phyloP scores from a whole-genome alignment of 495 filamentous ascomycete species.

The Penicillium malachiteum region DNA sequence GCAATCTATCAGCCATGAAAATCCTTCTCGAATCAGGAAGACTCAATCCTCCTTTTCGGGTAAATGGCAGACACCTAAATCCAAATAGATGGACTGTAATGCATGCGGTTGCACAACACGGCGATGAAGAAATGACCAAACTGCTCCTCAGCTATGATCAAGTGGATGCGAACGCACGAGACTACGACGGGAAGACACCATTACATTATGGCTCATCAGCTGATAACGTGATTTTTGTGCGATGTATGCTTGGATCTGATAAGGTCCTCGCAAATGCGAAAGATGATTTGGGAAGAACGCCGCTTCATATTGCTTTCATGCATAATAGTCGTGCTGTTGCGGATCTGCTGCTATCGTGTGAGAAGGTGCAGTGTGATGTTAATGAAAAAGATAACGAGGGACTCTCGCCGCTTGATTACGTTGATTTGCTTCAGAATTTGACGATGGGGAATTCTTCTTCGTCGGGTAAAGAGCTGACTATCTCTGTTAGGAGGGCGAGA shows the following conservation, averaged over 20 bases:
- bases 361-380: neutral
- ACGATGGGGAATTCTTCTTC: neutral
- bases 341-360: neutral
- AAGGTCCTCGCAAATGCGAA: neutral
- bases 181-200: neutral
- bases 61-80: neutral
- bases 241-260: neutral
- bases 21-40: neutral
- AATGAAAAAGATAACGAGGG: neutral
- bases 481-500: neutral
- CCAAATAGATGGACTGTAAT: slow-evolving; percentile 1
- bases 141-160: neutral
- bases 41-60: neutral
- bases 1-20: neutral
- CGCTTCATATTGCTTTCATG: slow-evolving; percentile 2
- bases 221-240: neutral
- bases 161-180: neutral
- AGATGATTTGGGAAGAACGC: neutral
- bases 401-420: neutral
- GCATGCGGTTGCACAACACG: slow-evolving; percentile 1
- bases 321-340: neutral
- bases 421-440: neutral
- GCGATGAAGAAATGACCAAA: neutral
- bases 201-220: neutral
- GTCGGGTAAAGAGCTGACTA: neutral